Percentiles rank a stretch among this genome's conserved stretches.
These are phyloP conservation scores for Hemerocallis citrina DNA, from an alignment of 106 monocot genomes.

Conservation along the genomic window DNA sequence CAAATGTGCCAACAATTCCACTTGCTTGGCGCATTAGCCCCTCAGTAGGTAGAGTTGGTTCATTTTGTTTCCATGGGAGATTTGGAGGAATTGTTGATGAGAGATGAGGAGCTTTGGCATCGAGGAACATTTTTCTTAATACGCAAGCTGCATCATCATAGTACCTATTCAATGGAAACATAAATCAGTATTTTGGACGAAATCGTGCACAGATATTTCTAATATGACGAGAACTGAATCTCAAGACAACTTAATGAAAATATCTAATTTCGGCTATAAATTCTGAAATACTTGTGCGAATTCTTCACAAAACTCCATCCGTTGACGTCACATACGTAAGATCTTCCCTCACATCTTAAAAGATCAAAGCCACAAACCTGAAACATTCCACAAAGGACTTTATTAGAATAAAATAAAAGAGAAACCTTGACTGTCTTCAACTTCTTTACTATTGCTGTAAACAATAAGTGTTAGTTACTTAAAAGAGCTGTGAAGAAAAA, in stretches of 20 bases:
- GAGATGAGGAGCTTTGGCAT: conserved; percentile 99
- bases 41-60: conserved; percentile 63
- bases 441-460: too few relatives aligned
- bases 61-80: conserved; percentile 94
- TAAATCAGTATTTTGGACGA: background rate
- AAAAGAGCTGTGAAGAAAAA: background rate
- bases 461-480: too few relatives aligned
- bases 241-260: background rate
- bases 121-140: conserved; percentile 91
- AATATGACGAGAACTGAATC: background rate
- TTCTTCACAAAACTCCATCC: conserved; percentile 99
- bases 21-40: conserved; percentile 85
- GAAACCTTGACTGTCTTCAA: too few relatives aligned
- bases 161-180: conserved; percentile 45
- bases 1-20: conserved; percentile 89
- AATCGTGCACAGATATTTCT: too few relatives aligned
- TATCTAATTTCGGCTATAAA: background rate
- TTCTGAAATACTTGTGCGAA: conserved; percentile 99
- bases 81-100: conserved; percentile 84
- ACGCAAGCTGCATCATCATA: conserved; percentile 99
- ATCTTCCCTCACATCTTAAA: conserved; percentile 85
- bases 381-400: too few relatives aligned
- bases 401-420: too few relatives aligned
- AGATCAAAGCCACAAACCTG: conserved; percentile 99
- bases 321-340: conserved; percentile 99